Base-by-base conservation (phyloP, 108 stramenopile genomes). In the Skeletonema marinoi region DNA sequence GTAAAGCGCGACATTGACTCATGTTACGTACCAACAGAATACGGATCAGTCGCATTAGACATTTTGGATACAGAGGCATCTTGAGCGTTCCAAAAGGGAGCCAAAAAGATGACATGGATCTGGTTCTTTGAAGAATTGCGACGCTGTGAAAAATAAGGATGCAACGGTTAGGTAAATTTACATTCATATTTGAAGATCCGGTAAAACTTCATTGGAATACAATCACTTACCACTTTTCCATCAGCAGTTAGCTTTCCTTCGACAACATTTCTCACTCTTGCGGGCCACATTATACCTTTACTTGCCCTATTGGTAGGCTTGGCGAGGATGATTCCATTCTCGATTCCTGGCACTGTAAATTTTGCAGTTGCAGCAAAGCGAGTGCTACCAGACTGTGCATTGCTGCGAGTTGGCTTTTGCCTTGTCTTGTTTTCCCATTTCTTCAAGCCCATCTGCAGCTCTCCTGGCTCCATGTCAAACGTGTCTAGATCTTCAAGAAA, bases 401-500 rank as follows among this genome's bases (percentile, higher is more conserved):
- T 61, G 0, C 48, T 17, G 4, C 6, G 61, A 25, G 35, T 31
- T 54, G 54, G 19, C 41, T 75, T 75, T 61, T 66, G 66, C 71
- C 71, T 80, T 75, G 83, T 66, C 71, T 78, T 87, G 39, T 67
- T 80, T 32, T 94, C 89, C 74, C 84, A 92, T 46, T 85, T 91
- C 51, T 77, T 88, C 59, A 84, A 77, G 1, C 87, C 93, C 9
- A 86, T 77, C 54, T 86, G 75, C 48, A 96, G 41, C 66, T 96
- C 95, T 35, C 88, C 92, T 13, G 84, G 82, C 70, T 96, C 95
- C 31, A 96, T 39, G 65, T 96, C 95, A 74, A 92, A 96, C 4
- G 92, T 93, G 7, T 88, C 86, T 9, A 87, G 62, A 61, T 91
- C 92, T 35, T 92, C 89, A 13, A 90, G 38, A 84, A 86, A 94